phyloP scores from a whole-genome alignment of 148 eudicot genomes.

The Cornus kousa region DNA sequence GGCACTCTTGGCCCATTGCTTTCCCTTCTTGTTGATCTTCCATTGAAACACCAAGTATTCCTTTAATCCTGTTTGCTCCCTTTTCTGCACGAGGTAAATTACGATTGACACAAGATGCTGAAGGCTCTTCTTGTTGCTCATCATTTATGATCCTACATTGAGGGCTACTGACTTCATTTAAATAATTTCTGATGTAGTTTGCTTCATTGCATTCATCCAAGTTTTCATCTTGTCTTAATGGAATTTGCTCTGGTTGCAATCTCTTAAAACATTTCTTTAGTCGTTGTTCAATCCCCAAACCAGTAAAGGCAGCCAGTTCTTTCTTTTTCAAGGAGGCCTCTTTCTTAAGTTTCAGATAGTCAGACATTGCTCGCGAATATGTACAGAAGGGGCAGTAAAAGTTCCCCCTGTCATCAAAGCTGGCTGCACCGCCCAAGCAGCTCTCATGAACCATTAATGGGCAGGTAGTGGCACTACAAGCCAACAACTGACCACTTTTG shows the following conservation, averaged over 20 bases:
- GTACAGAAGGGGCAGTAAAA: slow-evolving; percentile 86
- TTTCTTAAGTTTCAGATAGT: slow-evolving; percentile 46
- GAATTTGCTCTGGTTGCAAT: slow-evolving; percentile 22
- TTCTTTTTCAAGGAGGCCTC: slow-evolving; percentile 39
- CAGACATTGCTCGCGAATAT: slow-evolving; percentile 61
- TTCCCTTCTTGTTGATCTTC: slow-evolving; percentile 19
- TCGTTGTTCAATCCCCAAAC: slow-evolving; percentile 25
- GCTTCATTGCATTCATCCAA: slow-evolving; percentile 19
- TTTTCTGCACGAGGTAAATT: slow-evolving; percentile 11
- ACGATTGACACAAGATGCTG: slow-evolving; percentile 7
- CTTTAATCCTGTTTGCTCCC: slow-evolving; percentile 9
- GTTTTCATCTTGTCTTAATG: slow-evolving; percentile 17
- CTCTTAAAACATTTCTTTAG: slow-evolving; percentile 15
- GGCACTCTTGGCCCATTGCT: slow-evolving; percentile 8
- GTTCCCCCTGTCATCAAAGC: slow-evolving; percentile 47
- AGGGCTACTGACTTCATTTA: slow-evolving; percentile 1
- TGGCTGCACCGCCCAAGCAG: slow-evolving; percentile 52
- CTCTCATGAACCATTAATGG: slow-evolving; percentile 61
- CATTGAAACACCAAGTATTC: neutral
- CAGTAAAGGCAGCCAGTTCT: slow-evolving; percentile 48
- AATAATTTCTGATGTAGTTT: slow-evolving; percentile 16
- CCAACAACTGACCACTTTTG: slow-evolving; percentile 57
- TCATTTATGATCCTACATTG: slow-evolving; percentile 11
- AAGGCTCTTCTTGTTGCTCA: slow-evolving; percentile 22
- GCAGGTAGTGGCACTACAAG: slow-evolving; percentile 54